Evolutionary conservation across 2,329 filamentous ascomycete species (phyloP), one percentile per base, ranked within the genome.

Genomic region (Phyllosticta paracitricarpa): DNA sequence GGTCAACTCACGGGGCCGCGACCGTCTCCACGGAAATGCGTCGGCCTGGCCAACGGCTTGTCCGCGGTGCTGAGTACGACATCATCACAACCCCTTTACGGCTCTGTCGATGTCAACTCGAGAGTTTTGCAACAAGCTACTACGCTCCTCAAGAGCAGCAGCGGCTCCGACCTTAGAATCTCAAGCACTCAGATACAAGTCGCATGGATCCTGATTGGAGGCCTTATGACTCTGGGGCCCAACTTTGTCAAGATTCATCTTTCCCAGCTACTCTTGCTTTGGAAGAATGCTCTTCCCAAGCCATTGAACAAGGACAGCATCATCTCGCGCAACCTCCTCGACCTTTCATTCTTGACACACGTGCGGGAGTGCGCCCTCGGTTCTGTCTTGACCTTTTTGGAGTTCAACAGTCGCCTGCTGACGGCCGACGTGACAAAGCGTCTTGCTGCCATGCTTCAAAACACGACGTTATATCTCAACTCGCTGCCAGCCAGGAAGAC

Each of bases 231-330:
- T 0, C 82, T 99, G 0, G 94, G 94, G 0, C 93, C 94, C 3
- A 97, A 96, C 73, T 99, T 99, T 73, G 93, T 97, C 74, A 99
- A 99, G 76, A 97, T 97, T 25, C 94, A 99, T 74, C 82, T 99
- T 7, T 93, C 92, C 2, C 94, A 99, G 70, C 81, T 99, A 24
- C 84, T 99, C 61, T 78, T 99, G 8, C 79, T 99, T 6, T 99
- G 94, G 94, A 96, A 96, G 75, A 99, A 97, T 73, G 93, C 94
- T 0, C 81, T 99, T 10, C 93, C 95, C 0, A 96, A 95, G 69
- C 93, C 95, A 5, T 76, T 97, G n/a, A 87, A 91, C 35, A 95
- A 91, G 72, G 93, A 97, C 66, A 95, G 94, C 66, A 90, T 91
- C 57, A 84, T 88, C 0, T 86, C 93, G 64, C 84, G 92, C 59